phyloP scores from a whole-genome alignment of 345 rosid genomes.

The Acer yangbiense region DNA sequence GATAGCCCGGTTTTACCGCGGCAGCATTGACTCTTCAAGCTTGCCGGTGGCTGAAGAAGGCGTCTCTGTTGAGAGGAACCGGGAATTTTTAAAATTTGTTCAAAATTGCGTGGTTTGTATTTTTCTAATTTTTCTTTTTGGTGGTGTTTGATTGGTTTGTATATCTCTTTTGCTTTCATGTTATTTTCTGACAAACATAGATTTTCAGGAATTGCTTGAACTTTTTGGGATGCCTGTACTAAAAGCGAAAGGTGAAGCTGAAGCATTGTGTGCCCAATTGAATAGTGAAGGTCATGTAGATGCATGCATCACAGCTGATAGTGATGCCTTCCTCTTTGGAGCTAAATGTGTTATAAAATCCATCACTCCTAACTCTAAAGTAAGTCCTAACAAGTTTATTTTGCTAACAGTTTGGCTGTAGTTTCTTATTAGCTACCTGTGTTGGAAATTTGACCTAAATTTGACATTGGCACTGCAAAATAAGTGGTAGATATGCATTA shows the following conservation, averaged over 20 bases:
- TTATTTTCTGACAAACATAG: neutral
- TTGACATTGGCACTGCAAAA: neutral
- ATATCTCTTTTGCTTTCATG: neutral
- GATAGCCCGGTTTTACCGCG: constrained; percentile 59
- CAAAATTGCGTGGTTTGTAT: constrained; percentile 73
- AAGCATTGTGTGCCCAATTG: constrained; percentile 88
- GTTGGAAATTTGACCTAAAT: neutral
- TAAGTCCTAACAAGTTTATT: constrained; percentile 29
- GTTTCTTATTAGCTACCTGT: neutral
- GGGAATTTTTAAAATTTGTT: constrained; percentile 56
- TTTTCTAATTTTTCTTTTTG: neutral
- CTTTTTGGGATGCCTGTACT: constrained; percentile 88
- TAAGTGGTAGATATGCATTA: neutral
- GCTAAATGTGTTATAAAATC: constrained; percentile 80
- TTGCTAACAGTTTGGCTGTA: neutral
- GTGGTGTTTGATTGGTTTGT: neutral
- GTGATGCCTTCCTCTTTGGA: constrained; percentile 93
- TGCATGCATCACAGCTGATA: constrained; percentile 92
- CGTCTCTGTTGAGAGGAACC: constrained; percentile 70
- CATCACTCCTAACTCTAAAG: constrained; percentile 74
- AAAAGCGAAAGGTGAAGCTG: constrained; percentile 86
- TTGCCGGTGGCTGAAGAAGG: constrained; percentile 47
- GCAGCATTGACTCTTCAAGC: constrained; percentile 52
- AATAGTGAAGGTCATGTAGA: constrained; percentile 74
- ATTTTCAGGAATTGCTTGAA: constrained; percentile 68